Evolutionary conservation across 179 eudicot genomes (phyloP).

Genomic region (Vitellaria paradoxa): DNA sequence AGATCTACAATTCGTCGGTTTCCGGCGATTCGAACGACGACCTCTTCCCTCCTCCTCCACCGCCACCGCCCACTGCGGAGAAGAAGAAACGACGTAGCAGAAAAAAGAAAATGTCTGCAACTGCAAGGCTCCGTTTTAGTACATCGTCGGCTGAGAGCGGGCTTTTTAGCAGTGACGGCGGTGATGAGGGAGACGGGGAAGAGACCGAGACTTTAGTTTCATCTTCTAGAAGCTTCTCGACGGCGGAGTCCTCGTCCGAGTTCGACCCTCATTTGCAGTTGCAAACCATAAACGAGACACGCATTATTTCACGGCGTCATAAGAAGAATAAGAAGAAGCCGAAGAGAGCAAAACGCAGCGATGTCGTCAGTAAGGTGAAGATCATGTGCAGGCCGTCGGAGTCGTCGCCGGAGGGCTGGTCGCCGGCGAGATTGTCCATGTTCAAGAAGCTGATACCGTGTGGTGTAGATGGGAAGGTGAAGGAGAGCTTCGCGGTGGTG

Average conservation of each 20-base stretch:
- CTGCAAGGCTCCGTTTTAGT: conserved; percentile 20
- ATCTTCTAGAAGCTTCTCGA: conserved; percentile 46
- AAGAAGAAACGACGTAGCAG: conserved; percentile 22
- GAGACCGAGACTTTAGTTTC: conserved; percentile 49
- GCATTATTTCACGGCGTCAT: not conserved
- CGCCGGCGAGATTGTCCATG: conserved; percentile 58
- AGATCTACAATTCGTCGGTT: conserved; percentile 58
- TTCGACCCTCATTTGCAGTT: conserved; percentile 8
- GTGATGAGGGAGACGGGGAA: conserved; percentile 17
- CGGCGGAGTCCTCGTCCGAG: conserved; percentile 23
- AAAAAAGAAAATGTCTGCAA: conserved; percentile 14
- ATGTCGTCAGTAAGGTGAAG: not conserved
- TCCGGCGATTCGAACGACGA: conserved; percentile 26
- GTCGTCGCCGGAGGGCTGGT: conserved; percentile 17
- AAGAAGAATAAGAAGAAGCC: conserved; percentile 18
- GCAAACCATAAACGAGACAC: conserved; percentile 16
- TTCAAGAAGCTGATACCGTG: conserved; percentile 59
- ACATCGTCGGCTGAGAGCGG: conserved; percentile 54
- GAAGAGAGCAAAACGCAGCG: conserved; percentile 12
- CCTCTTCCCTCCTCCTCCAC: conserved; percentile 27
- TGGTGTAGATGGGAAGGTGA: conserved; percentile 63
- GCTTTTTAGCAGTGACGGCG: conserved; percentile 40
- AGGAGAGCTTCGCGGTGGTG: conserved; percentile 80
- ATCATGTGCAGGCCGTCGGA: conserved; percentile 4
- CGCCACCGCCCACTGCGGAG: conserved; percentile 9